Percentiles rank a stretch among this genome's conserved stretches.
These are phyloP conservation scores for Diospyros lotus DNA, from an alignment of 148 eudicot genomes.

Conservation along the genomic window DNA sequence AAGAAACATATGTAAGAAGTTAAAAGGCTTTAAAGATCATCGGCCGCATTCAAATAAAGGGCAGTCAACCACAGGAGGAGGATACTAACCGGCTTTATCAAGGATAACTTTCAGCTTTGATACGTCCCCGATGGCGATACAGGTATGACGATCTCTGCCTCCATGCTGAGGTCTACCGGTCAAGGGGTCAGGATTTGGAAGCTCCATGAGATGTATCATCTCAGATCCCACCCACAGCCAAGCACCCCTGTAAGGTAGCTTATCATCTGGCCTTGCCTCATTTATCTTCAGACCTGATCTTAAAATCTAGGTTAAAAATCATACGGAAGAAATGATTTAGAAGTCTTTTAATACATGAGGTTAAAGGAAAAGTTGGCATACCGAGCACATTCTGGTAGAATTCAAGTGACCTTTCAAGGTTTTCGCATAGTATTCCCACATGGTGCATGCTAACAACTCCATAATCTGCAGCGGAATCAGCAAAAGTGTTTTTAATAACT, in stretches of 20 bases:
- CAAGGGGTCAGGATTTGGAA: slow-evolving; percentile 93
- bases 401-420: slow-evolving; percentile 90
- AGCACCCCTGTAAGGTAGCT: slow-evolving; percentile 97
- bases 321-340: not conserved
- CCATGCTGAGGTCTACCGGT: slow-evolving; percentile 95
- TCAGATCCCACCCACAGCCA: slow-evolving; percentile 99
- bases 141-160: slow-evolving; percentile 92
- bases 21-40: not conserved
- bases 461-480: slow-evolving; percentile 47
- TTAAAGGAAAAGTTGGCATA: slow-evolving; percentile 24
- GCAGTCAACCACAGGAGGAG: not conserved
- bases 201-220: slow-evolving; percentile 99
- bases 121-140: slow-evolving; percentile 73
- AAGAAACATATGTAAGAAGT: not conserved
- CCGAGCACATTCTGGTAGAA: slow-evolving; percentile 90
- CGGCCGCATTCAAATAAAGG: not conserved
- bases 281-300: slow-evolving; percentile 76
- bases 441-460: slow-evolving; percentile 93
- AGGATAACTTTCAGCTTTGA: slow-evolving; percentile 80
- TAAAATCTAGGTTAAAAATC: slow-evolving; percentile 1
- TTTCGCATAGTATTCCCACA: slow-evolving; percentile 88
- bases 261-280: slow-evolving; percentile 93
- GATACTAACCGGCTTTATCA: slow-evolving; percentile 28
- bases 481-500: not conserved
- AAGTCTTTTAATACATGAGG: not conserved